Conservation (phyloP, 108 stramenopile species). For the Fragilaria crotonensis region DNA sequence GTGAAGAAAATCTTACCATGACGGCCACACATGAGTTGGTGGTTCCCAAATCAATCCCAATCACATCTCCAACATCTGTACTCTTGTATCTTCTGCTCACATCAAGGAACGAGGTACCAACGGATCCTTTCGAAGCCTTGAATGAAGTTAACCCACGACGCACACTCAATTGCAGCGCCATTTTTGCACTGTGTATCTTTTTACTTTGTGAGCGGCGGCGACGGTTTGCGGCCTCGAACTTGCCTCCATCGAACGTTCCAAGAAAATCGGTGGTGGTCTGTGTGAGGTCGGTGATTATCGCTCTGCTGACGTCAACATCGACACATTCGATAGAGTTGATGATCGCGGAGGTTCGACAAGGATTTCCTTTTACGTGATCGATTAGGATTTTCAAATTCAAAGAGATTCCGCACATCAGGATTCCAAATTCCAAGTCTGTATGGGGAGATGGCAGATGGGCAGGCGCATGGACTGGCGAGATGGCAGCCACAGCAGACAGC, state of each 20-base stretch:
- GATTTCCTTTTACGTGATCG: no score
- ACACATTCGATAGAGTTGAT: background rate
- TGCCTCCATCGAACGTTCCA: background rate
- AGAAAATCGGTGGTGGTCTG: background rate
- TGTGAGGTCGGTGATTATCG: background rate
- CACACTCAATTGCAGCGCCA: background rate
- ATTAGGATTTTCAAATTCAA: no score
- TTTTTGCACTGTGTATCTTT: background rate
- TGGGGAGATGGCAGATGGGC: no score
- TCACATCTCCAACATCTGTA: conserved; percentile 84
- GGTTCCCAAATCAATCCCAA: conserved; percentile 99
- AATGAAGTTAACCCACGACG: background rate
- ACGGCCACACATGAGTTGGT: conserved; percentile 99
- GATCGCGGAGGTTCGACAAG: no score
- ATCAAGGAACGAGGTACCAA: background rate
- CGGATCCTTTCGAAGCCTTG: background rate
- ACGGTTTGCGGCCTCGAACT: no score
- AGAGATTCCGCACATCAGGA: no score
- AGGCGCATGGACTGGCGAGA: no score
- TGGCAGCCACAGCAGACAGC: no score
- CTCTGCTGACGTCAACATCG: background rate
- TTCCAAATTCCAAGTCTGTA: no score
- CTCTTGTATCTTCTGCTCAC: background rate
- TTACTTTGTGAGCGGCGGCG: background rate
- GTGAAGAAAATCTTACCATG: conserved; percentile 74